Percentiles rank a stretch among this genome's conserved stretches.
phyloP scores from a whole-genome alignment of 129 eudicot species.

The Smallanthus sonchifolius region DNA sequence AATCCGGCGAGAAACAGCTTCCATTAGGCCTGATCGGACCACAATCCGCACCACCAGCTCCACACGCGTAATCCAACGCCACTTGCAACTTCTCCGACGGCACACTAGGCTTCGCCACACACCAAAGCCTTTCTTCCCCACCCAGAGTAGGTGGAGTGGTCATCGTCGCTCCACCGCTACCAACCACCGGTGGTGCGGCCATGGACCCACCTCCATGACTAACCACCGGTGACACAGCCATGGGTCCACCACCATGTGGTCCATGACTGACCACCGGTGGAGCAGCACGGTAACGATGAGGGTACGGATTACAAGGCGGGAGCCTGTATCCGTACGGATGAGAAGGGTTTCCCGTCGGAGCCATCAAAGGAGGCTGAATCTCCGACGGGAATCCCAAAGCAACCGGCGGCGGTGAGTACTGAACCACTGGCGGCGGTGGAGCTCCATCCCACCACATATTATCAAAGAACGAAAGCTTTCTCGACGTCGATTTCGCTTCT shows the following conservation, averaged over 20 bases:
- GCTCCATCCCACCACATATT: constrained; percentile 24
- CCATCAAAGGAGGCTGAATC: constrained; percentile 35
- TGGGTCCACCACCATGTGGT: not conserved
- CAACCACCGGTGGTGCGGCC: constrained; percentile 17
- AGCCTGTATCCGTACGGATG: constrained; percentile 44
- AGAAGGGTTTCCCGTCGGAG: constrained; percentile 34
- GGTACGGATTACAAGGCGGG: constrained; percentile 70
- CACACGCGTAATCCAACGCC: constrained; percentile 90
- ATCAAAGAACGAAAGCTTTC: constrained; percentile 59
- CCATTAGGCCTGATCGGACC: constrained; percentile 68
- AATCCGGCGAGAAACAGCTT: constrained; percentile 75
- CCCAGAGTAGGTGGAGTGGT: constrained; percentile 33
- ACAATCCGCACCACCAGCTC: constrained; percentile 88
- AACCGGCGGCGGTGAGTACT: constrained; percentile 35
- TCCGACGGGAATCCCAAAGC: constrained; percentile 24
- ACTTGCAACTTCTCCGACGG: constrained; percentile 82
- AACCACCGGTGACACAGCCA: not conserved
- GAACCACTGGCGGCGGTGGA: constrained; percentile 23
- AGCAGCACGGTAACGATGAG: constrained; percentile 13
- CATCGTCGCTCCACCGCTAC: constrained; percentile 1
- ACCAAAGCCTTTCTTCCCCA: constrained; percentile 53
- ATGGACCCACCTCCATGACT: not conserved
- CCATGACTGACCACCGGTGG: not conserved
- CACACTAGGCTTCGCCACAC: constrained; percentile 98
- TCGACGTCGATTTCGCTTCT: constrained; percentile 28